Conservation (phyloP, 495 filamentous ascomycete species). For the Aspergillus ellipticus region DNA sequence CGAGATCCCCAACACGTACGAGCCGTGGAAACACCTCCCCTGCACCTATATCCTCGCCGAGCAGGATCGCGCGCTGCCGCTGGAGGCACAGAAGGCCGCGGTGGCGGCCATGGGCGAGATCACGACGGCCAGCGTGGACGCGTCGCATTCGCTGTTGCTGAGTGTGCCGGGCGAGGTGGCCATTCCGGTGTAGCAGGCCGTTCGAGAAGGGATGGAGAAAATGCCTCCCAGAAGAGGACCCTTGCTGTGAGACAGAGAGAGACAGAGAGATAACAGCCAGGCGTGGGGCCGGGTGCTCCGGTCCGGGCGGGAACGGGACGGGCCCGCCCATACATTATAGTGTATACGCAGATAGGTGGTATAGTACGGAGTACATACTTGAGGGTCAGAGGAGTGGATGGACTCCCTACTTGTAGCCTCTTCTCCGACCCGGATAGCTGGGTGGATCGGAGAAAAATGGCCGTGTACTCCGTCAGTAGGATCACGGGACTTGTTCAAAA, state of each 20-base stretch:
- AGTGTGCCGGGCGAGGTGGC: not conserved
- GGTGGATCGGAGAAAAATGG: no score
- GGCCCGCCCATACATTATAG: no score
- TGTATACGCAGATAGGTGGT: no score
- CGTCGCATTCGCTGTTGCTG: not conserved
- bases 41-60: not conserved
- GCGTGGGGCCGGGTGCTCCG: no score
- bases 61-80: not conserved
- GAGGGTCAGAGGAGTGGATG: no score
- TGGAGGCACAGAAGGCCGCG: not conserved
- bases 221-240: not conserved
- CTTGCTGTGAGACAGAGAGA: not conserved
- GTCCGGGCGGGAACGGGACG: no score
- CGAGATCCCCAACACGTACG: not conserved
- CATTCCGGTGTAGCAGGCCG: not conserved
- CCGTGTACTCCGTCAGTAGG: no score
- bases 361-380: no score
- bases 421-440: no score
- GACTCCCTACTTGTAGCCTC: no score
- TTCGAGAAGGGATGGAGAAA: not conserved
- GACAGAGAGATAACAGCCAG: no score
- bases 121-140: not conserved
- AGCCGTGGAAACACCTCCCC: not conserved
- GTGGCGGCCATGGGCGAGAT: not conserved
- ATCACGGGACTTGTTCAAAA: no score